Base-by-base conservation (phyloP, 1,284 basidiomycete genomes). In the Austropuccinia psidii region DNA sequence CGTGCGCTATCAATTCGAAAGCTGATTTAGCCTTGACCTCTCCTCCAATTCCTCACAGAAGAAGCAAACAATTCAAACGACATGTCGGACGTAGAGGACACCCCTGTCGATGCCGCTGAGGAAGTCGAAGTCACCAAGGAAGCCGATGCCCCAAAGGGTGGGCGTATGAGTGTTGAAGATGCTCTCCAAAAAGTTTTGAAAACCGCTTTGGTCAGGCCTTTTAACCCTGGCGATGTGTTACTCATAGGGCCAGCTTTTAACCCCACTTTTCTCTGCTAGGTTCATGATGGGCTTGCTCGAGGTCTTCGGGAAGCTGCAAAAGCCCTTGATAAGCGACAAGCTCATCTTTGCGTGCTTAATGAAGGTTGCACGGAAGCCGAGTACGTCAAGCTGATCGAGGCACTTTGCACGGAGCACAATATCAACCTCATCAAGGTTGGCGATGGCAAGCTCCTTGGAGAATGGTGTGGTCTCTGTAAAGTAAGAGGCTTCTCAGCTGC, bases 121-220 rank as follows among this genome's bases (percentile, higher is more conserved):
- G 83, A 83, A 78, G 83, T 84, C 80, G 82, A 82, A 83, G 84
- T 83, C 78, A 89, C 86, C 78, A 90, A 93, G 84, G 90, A 90
- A 65, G 90, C 91, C 80, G 90, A 89, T 50, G 90, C 93, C 80
- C 54, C 67, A 7, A 92, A 91, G 85, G 83, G 83, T 78, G 93
- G 93, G 79, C 92, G 94, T 84, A 86, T 98, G 83, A 89, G 90
- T 76, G 92, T 98, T 79, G 95, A 98, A 86, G 94, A 97, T 74
- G 95, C 94, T 80, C 91, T 98, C 82, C 90, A 97, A 86, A 90
- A 94, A 77, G 84, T 83, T 75, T 80, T 83, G 79, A 83, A 83
- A 45, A 84, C 80, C 6, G 39, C 47, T 11, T 27, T 60, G 3
- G 55, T 57, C 13, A 50, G 17, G 9, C 4, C 11, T 47, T 8